These are phyloP conservation scores for Sporothrix dimorphospora DNA, from an alignment of 2,329 filamentous ascomycete species.

Conservation along the genomic window DNA sequence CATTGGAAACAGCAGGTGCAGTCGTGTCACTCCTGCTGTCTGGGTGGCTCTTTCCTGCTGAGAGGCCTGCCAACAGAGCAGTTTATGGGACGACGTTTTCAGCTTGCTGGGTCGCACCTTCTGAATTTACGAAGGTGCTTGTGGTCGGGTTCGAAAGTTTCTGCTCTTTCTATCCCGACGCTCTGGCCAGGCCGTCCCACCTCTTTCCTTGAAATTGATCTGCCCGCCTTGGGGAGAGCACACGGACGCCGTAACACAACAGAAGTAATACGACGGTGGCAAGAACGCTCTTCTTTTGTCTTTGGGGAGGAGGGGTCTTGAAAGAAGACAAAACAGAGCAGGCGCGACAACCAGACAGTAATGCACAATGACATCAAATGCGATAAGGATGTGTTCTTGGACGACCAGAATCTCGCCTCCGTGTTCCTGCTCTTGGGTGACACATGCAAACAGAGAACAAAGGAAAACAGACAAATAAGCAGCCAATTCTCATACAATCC, in stretches of 20 bases:
- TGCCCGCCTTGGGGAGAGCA: neutral
- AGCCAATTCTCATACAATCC: neutral
- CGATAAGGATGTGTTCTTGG: neutral
- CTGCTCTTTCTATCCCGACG: slow-evolving; percentile 2
- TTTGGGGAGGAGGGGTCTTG: neutral
- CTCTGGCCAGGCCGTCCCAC: slow-evolving; percentile 3
- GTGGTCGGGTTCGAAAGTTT: neutral
- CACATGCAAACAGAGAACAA: too few species aligned
- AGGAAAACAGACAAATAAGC: slow-evolving; percentile 1
- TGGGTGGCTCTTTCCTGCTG: neutral
- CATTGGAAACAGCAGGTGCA: neutral
- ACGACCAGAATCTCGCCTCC: neutral
- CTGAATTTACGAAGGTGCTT: neutral
- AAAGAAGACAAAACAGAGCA: neutral
- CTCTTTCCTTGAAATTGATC: slow-evolving; percentile 8
- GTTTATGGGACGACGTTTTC: neutral
- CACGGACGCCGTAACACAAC: neutral
- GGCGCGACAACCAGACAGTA: neutral
- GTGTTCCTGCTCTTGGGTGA: too few species aligned
- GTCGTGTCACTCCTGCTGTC: neutral
- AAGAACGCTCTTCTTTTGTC: neutral
- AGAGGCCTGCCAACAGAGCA: neutral
- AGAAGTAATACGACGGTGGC: neutral
- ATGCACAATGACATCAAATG: slow-evolving; percentile 12
- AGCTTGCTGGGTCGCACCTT: slow-evolving; percentile 9